Evolutionary conservation across 73 alveolate species (phyloP).

Genomic region (Blepharisma stoltei): DNA sequence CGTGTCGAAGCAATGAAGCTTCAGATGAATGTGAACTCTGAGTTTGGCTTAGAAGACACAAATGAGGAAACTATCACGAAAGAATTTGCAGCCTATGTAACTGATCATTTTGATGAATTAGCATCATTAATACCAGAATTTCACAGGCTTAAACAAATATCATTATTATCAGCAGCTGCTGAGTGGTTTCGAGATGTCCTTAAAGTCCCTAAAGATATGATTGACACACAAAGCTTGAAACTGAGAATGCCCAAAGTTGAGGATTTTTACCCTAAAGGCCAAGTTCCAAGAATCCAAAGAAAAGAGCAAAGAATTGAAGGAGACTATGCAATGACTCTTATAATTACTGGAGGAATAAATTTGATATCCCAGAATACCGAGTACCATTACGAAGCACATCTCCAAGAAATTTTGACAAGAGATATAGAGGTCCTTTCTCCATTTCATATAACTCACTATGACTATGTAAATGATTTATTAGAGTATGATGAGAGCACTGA

Average conservation of each 20-base stretch:
- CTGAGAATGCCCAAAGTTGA: no score
- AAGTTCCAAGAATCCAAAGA: slow-evolving; percentile 2
- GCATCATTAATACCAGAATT: slow-evolving; percentile 17
- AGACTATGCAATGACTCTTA: not conserved
- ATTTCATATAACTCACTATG: not conserved
- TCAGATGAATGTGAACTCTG: not conserved
- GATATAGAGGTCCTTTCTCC: not conserved
- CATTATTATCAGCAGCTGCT: not conserved
- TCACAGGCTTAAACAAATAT: not conserved
- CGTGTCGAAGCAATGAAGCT: slow-evolving; percentile 24
- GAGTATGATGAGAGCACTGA: slow-evolving; percentile 19
- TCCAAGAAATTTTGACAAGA: not conserved
- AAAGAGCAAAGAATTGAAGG: not conserved
- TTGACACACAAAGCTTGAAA: not conserved
- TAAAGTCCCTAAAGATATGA: slow-evolving; percentile 24
- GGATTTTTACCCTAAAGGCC: not conserved
- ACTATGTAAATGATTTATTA: not conserved
- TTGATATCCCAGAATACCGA: not conserved
- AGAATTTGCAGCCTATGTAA: not conserved
- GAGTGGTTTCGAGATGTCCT: slow-evolving; percentile 26
- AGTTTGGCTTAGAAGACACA: slow-evolving; percentile 12
- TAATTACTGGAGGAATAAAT: slow-evolving; percentile 25
- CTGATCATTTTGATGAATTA: not conserved
- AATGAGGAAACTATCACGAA: not conserved
- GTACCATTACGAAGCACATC: not conserved